Evolutionary conservation across 2,329 filamentous ascomycete genomes (phyloP), one percentile per base, ranked within the genome.

Genomic region (Hypoxylon sp.): DNA sequence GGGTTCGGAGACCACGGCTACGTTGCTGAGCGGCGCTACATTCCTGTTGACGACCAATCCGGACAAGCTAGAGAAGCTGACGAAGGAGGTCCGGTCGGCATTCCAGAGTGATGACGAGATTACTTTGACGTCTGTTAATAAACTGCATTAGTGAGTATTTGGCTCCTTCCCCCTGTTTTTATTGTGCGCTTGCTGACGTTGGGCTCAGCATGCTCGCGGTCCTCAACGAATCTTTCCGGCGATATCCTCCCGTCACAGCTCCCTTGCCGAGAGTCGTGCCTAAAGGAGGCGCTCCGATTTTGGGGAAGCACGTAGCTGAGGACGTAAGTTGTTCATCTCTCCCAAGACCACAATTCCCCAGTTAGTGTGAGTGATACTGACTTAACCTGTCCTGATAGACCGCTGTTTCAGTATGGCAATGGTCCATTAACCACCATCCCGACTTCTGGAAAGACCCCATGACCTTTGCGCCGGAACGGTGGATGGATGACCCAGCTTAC

Each of bases 1-100:
- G 5, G 84, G 85, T 3, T 83, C 82, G 2, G 85, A 87, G 70
- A 87, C 85, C 4, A 85, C 84, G 0, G 82, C 84, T 0, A 85
- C 83, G 0, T 75, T 82, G 2, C 76, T 86, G 14, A 75, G 78
- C 67, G 73, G 82, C 69, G 71, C 77, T 66, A 69, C 76, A 0
- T 86, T 79, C 64, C 73, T 82, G 3, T 74, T 86, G 7, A 72
- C 83, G 2, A 77, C 74, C 3, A 75, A 83, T 60, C 79, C 79
- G 0, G 65, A 76, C 2, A 69, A 70, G 13, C 71, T 80, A 13
- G 50, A 72, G n/a, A 80, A 74, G 55, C 55, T 84, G 13, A 73
- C 73, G 3, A 23, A 77, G 4, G 83, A 85, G 72, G 77, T 85
- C 7, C 78, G 82, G 6, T 69, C 74, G 0, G 46, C 72, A 0